phyloP scores from a whole-genome alignment of 441 rosid species.

The Cnidoscolus chayamansa region DNA sequence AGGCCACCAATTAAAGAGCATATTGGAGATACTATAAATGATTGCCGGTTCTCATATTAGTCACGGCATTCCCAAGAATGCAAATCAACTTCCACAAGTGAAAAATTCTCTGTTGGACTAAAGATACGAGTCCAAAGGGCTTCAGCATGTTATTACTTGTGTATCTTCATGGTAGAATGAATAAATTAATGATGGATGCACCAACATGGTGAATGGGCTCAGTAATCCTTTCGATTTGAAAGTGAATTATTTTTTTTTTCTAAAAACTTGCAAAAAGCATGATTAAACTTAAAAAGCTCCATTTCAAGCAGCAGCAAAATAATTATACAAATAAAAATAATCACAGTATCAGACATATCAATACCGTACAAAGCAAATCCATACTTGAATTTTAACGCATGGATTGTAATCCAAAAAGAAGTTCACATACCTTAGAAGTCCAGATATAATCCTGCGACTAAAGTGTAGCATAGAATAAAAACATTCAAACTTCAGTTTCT shows the following conservation, averaged over 20 bases:
- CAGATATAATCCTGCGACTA: not conserved
- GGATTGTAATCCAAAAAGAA: conserved; percentile 5
- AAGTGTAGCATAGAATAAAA: not conserved
- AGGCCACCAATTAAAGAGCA: conserved; percentile 29
- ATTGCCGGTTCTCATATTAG: not conserved
- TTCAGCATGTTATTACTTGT: not conserved
- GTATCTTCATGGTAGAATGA: not conserved
- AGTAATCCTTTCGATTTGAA: not conserved
- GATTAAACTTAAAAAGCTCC: not conserved
- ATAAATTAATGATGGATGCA: not conserved
- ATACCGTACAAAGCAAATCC: not conserved
- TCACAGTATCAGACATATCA: not conserved
- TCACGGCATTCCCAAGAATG: not conserved
- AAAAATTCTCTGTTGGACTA: not conserved
- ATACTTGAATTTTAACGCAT: not conserved
- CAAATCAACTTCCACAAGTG: conserved; percentile 2
- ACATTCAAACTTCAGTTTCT: not conserved
- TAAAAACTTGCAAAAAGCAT: not conserved
- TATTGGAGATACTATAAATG: conserved; percentile 15
- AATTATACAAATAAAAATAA: conserved; percentile 12
- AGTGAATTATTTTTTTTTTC: not conserved
- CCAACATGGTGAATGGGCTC: conserved; percentile 1
- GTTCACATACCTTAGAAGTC: not conserved
- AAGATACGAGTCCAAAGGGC: not conserved
- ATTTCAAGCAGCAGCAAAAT: not conserved